These are phyloP conservation scores for Ascobolus immersus DNA, from an alignment of 495 filamentous ascomycete genomes.

Conservation along the genomic window DNA sequence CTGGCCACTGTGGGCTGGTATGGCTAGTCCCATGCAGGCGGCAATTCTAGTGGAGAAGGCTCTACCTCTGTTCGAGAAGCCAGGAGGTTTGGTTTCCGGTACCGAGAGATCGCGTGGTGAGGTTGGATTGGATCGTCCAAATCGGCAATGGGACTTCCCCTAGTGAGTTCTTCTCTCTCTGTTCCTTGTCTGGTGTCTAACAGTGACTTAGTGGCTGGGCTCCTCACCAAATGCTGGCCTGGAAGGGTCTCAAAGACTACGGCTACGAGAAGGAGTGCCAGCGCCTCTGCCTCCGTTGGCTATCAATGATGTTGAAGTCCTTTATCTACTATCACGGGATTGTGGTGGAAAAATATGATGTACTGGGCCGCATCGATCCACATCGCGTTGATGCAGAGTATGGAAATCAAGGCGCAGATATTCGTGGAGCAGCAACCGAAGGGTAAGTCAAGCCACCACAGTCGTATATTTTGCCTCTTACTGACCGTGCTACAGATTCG, in stretches of 20 bases:
- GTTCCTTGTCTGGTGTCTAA: not conserved
- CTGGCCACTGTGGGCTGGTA: conserved; percentile 90
- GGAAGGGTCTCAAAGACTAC: conserved; percentile 73
- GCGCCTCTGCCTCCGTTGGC: conserved; percentile 74
- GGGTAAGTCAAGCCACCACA: conserved; percentile 30
- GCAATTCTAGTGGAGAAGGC: conserved; percentile 45
- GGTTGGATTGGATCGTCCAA: conserved; percentile 57
- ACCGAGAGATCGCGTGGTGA: conserved; percentile 64
- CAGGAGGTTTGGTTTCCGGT: conserved; percentile 70
- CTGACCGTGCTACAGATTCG: conserved; percentile 35
- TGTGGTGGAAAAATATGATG: conserved; percentile 96
- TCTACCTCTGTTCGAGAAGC: conserved; percentile 61
- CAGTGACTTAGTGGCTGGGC: conserved; percentile 46
- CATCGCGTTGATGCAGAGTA: conserved; percentile 91
- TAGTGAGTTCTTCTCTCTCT: conserved; percentile 21
- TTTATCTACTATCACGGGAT: conserved; percentile 96
- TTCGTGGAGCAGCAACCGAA: conserved; percentile 82
- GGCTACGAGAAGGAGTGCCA: conserved; percentile 74
- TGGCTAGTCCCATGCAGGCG: conserved; percentile 56
- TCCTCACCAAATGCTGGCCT: conserved; percentile 93
- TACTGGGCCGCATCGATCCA: conserved; percentile 64
- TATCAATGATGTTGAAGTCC: conserved; percentile 89
- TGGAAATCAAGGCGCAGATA: conserved; percentile 80
- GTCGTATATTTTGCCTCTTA: conserved; percentile 1
- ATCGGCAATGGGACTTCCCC: conserved; percentile 93